phyloP scores from a whole-genome alignment of 179 eudicot species.

The Patellifolia procumbens region DNA sequence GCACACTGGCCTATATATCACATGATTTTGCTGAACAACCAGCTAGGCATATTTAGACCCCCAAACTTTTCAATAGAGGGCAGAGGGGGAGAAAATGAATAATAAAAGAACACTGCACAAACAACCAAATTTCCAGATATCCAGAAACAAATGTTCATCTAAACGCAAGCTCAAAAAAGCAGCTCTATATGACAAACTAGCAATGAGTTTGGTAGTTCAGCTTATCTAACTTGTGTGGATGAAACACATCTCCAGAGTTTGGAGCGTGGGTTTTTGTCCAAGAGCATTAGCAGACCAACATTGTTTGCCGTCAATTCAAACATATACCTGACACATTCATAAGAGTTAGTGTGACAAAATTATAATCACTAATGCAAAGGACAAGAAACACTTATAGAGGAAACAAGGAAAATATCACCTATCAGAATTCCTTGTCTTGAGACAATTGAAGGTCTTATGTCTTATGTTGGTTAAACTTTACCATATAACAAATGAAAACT shows the following conservation, averaged over 20 bases:
- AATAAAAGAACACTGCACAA: constrained; percentile 34
- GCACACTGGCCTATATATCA: constrained; percentile 35
- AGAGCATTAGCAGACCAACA: constrained; percentile 63
- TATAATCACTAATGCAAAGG: neutral
- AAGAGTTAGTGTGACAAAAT: constrained; percentile 7
- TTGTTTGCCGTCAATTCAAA: constrained; percentile 56
- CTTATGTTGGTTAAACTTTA: too few species aligned
- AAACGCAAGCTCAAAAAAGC: constrained; percentile 24
- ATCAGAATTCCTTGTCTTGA: too few species aligned
- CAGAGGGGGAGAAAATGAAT: constrained; percentile 6
- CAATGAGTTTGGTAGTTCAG: constrained; percentile 19
- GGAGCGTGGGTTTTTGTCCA: constrained; percentile 60
- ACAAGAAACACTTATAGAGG: neutral
- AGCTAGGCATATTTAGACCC: constrained; percentile 15
- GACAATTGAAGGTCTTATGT: neutral
- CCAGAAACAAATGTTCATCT: constrained; percentile 13
- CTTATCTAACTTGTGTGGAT: constrained; percentile 38
- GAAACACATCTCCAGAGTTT: constrained; percentile 69
- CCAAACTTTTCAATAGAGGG: constrained; percentile 26
- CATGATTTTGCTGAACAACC: constrained; percentile 21
- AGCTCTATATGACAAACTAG: constrained; percentile 18
- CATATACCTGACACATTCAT: constrained; percentile 48
- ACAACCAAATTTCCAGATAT: constrained; percentile 20
- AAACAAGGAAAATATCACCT: neutral
- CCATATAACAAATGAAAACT: too few species aligned